Evolutionary conservation across 106 monocot species (phyloP).

Genomic region (Platanthera guangdongensis): DNA sequence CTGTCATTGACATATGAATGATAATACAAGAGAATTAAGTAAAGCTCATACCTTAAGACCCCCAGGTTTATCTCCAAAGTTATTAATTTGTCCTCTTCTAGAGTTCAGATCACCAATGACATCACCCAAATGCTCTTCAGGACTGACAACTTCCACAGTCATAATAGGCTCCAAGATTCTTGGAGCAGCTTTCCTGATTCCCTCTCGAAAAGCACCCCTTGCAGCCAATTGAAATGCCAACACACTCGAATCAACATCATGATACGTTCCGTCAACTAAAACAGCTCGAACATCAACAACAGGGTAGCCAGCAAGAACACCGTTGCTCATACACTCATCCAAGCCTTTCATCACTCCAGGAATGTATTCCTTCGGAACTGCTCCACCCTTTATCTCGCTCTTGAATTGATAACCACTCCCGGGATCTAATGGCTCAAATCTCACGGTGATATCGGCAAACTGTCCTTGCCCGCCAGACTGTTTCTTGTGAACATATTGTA

Average conservation of each 20-base stretch:
- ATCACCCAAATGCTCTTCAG: constrained; percentile 98
- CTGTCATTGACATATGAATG: background rate
- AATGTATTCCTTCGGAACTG: constrained; percentile 88
- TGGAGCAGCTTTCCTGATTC: constrained; percentile 77
- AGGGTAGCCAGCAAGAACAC: constrained; percentile 90
- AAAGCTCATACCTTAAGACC: constrained; percentile 70
- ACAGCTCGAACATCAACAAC: constrained; percentile 90
- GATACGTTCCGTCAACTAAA: constrained; percentile 84
- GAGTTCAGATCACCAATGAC: constrained; percentile 98
- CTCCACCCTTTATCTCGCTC: constrained; percentile 93
- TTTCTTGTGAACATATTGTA: constrained; percentile 88
- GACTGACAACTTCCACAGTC: constrained; percentile 93
- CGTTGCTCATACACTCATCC: constrained; percentile 91
- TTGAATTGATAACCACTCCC: constrained; percentile 95
- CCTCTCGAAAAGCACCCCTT: constrained; percentile 85
- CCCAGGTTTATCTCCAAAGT: constrained; percentile 91
- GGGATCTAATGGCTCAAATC: constrained; percentile 87
- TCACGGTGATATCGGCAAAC: constrained; percentile 86
- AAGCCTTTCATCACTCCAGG: constrained; percentile 97
- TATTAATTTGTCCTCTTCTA: constrained; percentile 85
- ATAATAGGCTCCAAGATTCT: constrained; percentile 92
- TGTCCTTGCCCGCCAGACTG: constrained; percentile 94
- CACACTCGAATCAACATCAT: constrained; percentile 98
- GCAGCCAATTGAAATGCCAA: constrained; percentile 93
- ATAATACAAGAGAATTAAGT: background rate